Base-by-base conservation (phyloP, 345 rosid genomes). In the Aquilaria malaccensis region DNA sequence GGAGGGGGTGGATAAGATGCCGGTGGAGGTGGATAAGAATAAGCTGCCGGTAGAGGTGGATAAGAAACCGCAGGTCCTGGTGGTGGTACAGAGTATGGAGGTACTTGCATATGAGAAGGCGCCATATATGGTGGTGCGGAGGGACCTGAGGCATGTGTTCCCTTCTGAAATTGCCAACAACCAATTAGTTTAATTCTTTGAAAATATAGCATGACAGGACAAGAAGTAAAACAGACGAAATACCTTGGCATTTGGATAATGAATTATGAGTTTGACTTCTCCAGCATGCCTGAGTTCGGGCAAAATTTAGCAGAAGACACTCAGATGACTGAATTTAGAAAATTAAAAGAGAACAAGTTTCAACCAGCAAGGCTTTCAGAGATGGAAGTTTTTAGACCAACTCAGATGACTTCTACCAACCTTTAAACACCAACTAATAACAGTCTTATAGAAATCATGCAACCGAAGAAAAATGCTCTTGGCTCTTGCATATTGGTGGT, bases 221-320 rank as follows among this genome's bases (percentile, higher is more conserved):
- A n/a, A 12, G 1, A 10, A 7, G 29, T 10, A 32, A 48, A 2
- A 11, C 13, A 33, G 64, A 48, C 33, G 56, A 55, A 33, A 58
- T 66, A 73, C 80, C 0, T 33, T 56, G 62, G 68, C 63, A 58
- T 67, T 68, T 12, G 81, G 13, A 48, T 68, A 74, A 62, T 81
- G 79, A 61, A 76, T 15, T 46, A 74, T 81, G 13, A 81, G 66
- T 67, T 83, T 59, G 37, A 81, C 73, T 62, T 81, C 81, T 43
- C 85, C 83, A 0, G 85, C 33, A 43, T 72, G 78, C 50, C 83
- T 81, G 75, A 52, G 33, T 45, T 37, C 9, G 11, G 29, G 62
- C 13, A 3, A 52, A 58, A 66, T 49, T 22, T n/a, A 47, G 67
- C 52, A 61, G 52, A 62, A 37, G 22, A n/a, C 3, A 1, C 49